Conservation (phyloP, 208 protist genomes). For the Leishmania braziliensis region DNA sequence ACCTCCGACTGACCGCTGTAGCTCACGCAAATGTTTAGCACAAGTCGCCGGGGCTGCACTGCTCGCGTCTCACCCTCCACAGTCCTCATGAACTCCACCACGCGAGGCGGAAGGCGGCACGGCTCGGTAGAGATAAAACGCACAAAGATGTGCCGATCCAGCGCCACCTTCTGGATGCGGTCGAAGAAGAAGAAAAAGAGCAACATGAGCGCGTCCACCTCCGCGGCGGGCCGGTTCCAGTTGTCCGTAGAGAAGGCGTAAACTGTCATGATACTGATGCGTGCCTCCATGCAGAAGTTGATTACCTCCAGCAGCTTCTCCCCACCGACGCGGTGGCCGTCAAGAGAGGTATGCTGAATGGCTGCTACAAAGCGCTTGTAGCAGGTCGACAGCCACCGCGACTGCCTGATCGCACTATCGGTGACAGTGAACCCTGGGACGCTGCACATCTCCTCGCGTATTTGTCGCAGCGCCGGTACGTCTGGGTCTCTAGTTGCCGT, state of each 20-base stretch:
- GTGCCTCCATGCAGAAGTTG: constrained; percentile 54
- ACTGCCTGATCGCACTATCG: not conserved
- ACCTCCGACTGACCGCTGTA: constrained; percentile 87
- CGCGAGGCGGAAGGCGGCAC: constrained; percentile 46
- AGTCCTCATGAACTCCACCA: constrained; percentile 63
- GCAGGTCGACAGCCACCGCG: constrained; percentile 19
- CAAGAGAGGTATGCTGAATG: constrained; percentile 60
- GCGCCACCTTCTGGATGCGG: constrained; percentile 50
- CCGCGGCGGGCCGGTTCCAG: constrained; percentile 68
- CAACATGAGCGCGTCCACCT: constrained; percentile 84
- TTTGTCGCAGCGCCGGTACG: constrained; percentile 10
- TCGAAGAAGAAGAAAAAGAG: constrained; percentile 87
- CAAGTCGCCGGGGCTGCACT: constrained; percentile 52
- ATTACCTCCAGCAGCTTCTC: constrained; percentile 87
- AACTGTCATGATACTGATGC: constrained; percentile 81
- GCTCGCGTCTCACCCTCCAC: constrained; percentile 70
- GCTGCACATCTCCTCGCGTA: constrained; percentile 27
- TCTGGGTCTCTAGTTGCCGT: constrained; percentile 5
- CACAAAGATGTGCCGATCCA: constrained; percentile 78
- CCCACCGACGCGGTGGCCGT: constrained; percentile 79
- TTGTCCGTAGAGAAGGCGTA: constrained; percentile 93
- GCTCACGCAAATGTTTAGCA: constrained; percentile 89
- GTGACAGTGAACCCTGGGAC: not conserved
- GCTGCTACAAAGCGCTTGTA: constrained; percentile 39
- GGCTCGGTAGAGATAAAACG: constrained; percentile 82